Conservation (phyloP, 2,329 filamentous ascomycete genomes). For the Ophiostoma angusticollis region DNA sequence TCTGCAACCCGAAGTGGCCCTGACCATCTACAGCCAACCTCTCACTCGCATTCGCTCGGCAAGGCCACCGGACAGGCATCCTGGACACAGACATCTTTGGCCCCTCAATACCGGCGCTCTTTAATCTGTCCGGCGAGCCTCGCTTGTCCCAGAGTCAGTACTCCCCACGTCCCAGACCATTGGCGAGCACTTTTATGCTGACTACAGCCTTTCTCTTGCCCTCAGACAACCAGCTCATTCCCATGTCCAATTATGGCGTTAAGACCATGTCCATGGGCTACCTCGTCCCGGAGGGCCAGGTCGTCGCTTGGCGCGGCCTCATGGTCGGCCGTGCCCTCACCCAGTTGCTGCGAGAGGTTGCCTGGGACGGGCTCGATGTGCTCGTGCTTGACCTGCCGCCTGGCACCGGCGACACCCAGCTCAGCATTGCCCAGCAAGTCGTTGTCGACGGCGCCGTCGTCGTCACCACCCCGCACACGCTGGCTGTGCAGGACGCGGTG, state of each 20-base stretch:
- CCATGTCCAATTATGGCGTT: slow-evolving; percentile 85
- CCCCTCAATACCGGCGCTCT: slow-evolving; percentile 80
- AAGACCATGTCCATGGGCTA: slow-evolving; percentile 99
- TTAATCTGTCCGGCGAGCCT: slow-evolving; percentile 71
- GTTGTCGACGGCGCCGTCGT: slow-evolving; percentile 79
- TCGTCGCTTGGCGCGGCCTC: slow-evolving; percentile 86
- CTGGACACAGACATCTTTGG: slow-evolving; percentile 96
- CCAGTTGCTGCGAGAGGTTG: slow-evolving; percentile 87
- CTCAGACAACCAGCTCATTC: slow-evolving; percentile 62
- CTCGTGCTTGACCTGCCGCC: slow-evolving; percentile 85
- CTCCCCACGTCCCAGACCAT: too few relatives aligned
- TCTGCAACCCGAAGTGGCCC: too few relatives aligned
- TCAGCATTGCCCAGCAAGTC: slow-evolving; percentile 94
- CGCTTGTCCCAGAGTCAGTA: slow-evolving; percentile 56
- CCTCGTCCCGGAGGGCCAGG: slow-evolving; percentile 63
- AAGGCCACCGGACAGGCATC: slow-evolving; percentile 72
- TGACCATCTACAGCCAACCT: slow-evolving; percentile 49
- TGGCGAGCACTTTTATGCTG: neutral
- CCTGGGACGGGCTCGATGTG: slow-evolving; percentile 82
- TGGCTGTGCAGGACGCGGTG: slow-evolving; percentile 82
- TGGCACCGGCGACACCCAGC: slow-evolving; percentile 87
- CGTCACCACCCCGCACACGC: slow-evolving; percentile 84
- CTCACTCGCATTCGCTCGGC: slow-evolving; percentile 71
- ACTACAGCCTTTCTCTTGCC: neutral
- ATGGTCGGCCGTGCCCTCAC: slow-evolving; percentile 98